Evolutionary conservation across 257 asterid species (phyloP), one percentile per base, ranked within the genome.

Genomic region (Nyctanthes arbortristis): DNA sequence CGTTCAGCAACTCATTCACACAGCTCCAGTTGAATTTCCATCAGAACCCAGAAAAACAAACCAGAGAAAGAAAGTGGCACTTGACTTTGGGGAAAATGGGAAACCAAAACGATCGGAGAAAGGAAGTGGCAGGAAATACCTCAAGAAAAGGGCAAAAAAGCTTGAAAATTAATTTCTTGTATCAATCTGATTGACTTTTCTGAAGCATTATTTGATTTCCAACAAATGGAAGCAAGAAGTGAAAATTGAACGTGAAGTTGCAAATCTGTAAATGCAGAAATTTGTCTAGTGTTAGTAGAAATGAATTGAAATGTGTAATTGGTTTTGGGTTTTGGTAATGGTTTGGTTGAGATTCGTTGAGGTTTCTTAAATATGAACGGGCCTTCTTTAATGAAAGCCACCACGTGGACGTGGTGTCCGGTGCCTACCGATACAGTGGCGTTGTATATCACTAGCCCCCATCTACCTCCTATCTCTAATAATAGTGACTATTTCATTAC

Each of bases 301-400:
- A 76, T 13, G 59, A 58, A 22, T 31, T n/a, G 66, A 73, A 72
- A 34, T 75, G 49, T 29, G 60, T 67, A 57, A 16, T 62, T 30
- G 74, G 82, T 77, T 79, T n/a, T 61, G 80, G 77, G 35, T 10
- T 55, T 35, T n/a, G 58, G 40, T 25, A 24, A 56, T 20, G 79
- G 85, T 84, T 90, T 85, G 97, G 95, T 85, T 84, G 39, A 76
- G 66, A 69, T 77, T 84, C 81, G 92, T 79, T 69, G 80, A 75
- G 87, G 73, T 59, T 8, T 63, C 76, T 66, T 80, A 79, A 87
- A 82, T 89, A 77, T 65, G 11, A 3, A 16, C 67, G 56, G 72
- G 73, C 70, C n/a, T n/a, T n/a, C 70, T 60, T 60, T 9, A 65
- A 73, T 65, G 69, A 72, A 79, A 32, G 65, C 25, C n/a, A n/a